These are phyloP conservation scores for Phaeomoniella chlamydospora DNA, from an alignment of 2,329 filamentous ascomycete species.

Conservation along the genomic window DNA sequence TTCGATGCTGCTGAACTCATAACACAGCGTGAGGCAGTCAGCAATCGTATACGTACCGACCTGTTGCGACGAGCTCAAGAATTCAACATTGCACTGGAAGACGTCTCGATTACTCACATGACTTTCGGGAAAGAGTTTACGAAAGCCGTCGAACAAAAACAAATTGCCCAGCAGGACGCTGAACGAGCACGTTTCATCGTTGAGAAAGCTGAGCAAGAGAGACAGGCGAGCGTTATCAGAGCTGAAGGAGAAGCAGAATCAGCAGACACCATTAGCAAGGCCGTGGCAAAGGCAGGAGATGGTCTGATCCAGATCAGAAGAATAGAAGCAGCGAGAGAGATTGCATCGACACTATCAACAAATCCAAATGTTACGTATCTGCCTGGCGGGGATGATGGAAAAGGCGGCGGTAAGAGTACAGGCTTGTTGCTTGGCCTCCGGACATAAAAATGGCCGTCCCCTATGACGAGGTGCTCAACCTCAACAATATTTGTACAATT, in stretches of 20 bases:
- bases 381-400: constrained; percentile 47
- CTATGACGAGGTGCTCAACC: neutral
- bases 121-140: constrained; percentile 99
- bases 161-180: constrained; percentile 98
- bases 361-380: constrained; percentile 97
- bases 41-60: constrained; percentile 82
- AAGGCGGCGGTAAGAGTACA: constrained; percentile 47
- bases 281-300: constrained; percentile 84
- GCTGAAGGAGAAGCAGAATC: constrained; percentile 96
- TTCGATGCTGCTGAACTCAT: constrained; percentile 98
- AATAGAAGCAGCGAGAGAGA: constrained; percentile 93
- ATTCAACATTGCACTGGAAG: constrained; percentile 98
- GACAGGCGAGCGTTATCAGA: constrained; percentile 95
- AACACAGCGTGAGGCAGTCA: constrained; percentile 95
- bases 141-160: constrained; percentile 97
- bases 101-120: constrained; percentile 99
- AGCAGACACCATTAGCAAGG: constrained; percentile 87
- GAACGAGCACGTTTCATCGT: constrained; percentile 96
- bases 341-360: constrained; percentile 71
- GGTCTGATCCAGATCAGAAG: constrained; percentile 90
- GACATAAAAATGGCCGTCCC: constrained; percentile 26
- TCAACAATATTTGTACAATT: neutral
- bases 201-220: constrained; percentile 96
- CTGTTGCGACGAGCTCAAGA: constrained; percentile 84
- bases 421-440: constrained; percentile 55